A percentile compares a stretch with the other conserved stretches of the same genome.
Conservation (phyloP, 2,329 filamentous ascomycete species). For the Hypoxylon sp. region DNA sequence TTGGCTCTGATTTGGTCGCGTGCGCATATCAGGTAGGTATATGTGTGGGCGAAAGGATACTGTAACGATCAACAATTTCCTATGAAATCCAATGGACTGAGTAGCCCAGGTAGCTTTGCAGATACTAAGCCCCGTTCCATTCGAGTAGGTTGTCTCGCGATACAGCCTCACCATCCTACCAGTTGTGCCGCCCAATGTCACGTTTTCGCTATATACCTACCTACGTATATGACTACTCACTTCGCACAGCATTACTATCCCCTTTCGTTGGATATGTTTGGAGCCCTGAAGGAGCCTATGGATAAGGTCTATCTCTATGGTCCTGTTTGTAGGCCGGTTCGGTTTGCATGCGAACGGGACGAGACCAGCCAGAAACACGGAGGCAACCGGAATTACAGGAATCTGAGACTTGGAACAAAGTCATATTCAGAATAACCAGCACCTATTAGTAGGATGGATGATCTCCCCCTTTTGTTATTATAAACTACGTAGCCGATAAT, state of each 20-base stretch:
- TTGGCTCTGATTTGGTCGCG: neutral
- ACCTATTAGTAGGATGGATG: neutral
- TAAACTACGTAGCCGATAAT: constrained; percentile 5
- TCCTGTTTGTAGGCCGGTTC: constrained; percentile 7
- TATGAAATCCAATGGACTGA: no score
- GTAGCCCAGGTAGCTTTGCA: neutral
- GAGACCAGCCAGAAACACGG: constrained; percentile 4
- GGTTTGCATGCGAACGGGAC: constrained; percentile 2
- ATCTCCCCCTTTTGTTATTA: constrained; percentile 5
- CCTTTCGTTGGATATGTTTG: neutral
- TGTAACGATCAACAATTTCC: neutral
- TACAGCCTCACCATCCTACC: neutral
- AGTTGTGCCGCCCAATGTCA: neutral
- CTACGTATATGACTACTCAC: constrained; percentile 7
- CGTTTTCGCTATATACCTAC: constrained; percentile 1
- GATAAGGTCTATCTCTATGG: neutral
- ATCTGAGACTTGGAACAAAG: constrained; percentile 3
- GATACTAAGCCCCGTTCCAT: neutral
- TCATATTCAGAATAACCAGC: neutral
- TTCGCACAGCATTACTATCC: neutral
- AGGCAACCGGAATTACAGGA: constrained; percentile 27
- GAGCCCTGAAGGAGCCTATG: neutral
- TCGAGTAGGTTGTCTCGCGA: neutral
- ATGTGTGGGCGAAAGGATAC: neutral
- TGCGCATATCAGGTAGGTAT: neutral